These are phyloP conservation scores for Meira nashicola DNA, from an alignment of 1,284 basidiomycete genomes.

Conservation along the genomic window DNA sequence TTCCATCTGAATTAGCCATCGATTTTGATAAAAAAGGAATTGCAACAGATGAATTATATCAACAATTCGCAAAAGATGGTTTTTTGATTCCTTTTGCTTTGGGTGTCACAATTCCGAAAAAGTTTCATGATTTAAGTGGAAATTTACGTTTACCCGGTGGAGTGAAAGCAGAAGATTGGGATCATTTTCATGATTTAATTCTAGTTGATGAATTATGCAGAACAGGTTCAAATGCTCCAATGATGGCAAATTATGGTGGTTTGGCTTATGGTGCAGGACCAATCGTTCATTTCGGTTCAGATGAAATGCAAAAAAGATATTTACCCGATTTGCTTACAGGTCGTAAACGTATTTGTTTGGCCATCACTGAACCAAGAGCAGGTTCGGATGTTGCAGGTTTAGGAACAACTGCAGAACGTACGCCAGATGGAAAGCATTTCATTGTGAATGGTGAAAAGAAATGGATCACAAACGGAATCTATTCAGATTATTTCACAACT, in stretches of 20 bases:
- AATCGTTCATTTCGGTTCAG: constrained; percentile 36
- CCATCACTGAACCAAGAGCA: constrained; percentile 46
- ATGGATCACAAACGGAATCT: constrained; percentile 52
- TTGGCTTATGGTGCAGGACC: constrained; percentile 26
- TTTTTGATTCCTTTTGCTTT: constrained; percentile 38
- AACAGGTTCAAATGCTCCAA: constrained; percentile 18
- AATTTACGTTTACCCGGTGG: constrained; percentile 29
- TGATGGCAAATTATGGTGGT: constrained; percentile 32
- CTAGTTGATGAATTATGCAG: constrained; percentile 41
- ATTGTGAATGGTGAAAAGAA: constrained; percentile 53
- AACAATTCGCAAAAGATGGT: constrained; percentile 35
- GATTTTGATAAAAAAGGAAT: constrained; percentile 10
- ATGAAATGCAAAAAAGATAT: constrained; percentile 31
- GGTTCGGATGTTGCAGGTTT: constrained; percentile 53
- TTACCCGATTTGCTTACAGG: constrained; percentile 37
- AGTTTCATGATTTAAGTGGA: constrained; percentile 30
- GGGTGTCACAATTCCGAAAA: constrained; percentile 15
- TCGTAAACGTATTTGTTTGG: constrained; percentile 36
- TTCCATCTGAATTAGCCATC: neutral
- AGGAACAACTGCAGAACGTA: constrained; percentile 40
- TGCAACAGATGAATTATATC: constrained; percentile 24
- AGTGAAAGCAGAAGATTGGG: constrained; percentile 35
- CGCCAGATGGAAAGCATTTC: constrained; percentile 51
- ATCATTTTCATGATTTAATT: constrained; percentile 43
- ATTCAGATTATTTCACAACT: constrained; percentile 46